These are phyloP conservation scores for Sechiopsis laciniata DNA, from an alignment of 306 rosid species.

Conservation along the genomic window DNA sequence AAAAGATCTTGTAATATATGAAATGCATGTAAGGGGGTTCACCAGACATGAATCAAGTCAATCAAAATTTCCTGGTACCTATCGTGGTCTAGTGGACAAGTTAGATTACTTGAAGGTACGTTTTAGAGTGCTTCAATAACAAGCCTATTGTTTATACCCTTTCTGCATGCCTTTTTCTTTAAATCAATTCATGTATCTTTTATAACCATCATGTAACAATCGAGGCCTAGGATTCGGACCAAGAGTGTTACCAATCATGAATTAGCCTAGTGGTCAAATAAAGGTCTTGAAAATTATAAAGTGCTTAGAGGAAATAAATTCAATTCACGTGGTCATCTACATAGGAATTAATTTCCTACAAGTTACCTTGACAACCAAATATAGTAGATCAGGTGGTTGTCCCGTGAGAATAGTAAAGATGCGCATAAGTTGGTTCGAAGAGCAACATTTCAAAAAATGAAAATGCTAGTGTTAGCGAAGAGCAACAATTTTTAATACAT, in stretches of 20 bases:
- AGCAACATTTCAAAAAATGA: neutral
- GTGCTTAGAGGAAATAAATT: too few relatives aligned
- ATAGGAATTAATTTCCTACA: too few relatives aligned
- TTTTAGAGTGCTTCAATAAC: conserved; percentile 18
- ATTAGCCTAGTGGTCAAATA: too few relatives aligned
- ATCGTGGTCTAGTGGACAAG: conserved; percentile 88
- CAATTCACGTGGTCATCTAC: too few relatives aligned
- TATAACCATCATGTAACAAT: neutral
- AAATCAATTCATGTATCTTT: neutral
- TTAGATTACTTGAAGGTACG: conserved; percentile 82
- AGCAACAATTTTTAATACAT: neutral
- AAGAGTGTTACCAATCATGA: too few relatives aligned
- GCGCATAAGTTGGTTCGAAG: too few relatives aligned
- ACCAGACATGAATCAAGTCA: conserved; percentile 82
- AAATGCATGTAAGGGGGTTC: conserved; percentile 93
- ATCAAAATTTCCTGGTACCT: conserved; percentile 74
- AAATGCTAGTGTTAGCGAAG: neutral
- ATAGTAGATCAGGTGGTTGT: too few relatives aligned
- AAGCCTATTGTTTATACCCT: neutral
- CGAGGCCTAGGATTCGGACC: too few relatives aligned
- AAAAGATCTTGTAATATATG: conserved; percentile 79
- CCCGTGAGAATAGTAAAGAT: too few relatives aligned
- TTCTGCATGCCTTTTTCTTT: neutral
- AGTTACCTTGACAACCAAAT: too few relatives aligned
- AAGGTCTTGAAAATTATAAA: too few relatives aligned